Evolutionary conservation across 2,329 filamentous ascomycete species (phyloP).

Genomic region (Dothidotthia symphoricarpi): DNA sequence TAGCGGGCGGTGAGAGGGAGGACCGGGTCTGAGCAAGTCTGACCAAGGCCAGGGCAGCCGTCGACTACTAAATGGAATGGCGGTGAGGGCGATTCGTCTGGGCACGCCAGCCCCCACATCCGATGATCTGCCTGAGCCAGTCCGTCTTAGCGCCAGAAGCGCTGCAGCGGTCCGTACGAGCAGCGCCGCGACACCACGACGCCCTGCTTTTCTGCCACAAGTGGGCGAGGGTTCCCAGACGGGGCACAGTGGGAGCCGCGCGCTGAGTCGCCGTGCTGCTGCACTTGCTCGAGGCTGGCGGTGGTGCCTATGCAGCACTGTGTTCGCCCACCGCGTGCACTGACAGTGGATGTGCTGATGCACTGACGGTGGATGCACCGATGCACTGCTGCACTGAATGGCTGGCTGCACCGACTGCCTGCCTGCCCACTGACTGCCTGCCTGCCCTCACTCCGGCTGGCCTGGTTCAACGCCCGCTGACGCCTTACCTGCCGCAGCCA

Average conservation of each 20-base stretch:
- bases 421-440: too few species aligned
- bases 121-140: conserved; percentile 11
- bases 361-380: too few species aligned
- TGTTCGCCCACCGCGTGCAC: conserved; percentile 22
- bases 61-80: conserved; percentile 12
- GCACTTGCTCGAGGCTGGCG: too few species aligned
- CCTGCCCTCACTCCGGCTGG: too few species aligned
- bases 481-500: conserved; percentile 25
- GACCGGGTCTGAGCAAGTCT: conserved; percentile 21
- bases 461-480: background rate
- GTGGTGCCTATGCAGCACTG: conserved; percentile 10
- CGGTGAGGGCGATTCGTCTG: conserved; percentile 4
- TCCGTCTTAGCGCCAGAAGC: conserved; percentile 25
- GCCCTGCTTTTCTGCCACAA: background rate
- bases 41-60: conserved; percentile 11
- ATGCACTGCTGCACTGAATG: too few species aligned
- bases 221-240: conserved; percentile 17
- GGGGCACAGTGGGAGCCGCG: conserved; percentile 4
- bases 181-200: conserved; percentile 2
- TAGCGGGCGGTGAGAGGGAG: conserved; percentile 28
- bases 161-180: conserved; percentile 30
- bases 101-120: conserved; percentile 7
- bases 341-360: too few species aligned
- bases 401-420: too few species aligned
- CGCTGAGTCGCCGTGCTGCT: too few species aligned